Evolutionary conservation across 2,329 filamentous ascomycete genomes (phyloP).

Genomic region (Coniochaeta prunicola): DNA sequence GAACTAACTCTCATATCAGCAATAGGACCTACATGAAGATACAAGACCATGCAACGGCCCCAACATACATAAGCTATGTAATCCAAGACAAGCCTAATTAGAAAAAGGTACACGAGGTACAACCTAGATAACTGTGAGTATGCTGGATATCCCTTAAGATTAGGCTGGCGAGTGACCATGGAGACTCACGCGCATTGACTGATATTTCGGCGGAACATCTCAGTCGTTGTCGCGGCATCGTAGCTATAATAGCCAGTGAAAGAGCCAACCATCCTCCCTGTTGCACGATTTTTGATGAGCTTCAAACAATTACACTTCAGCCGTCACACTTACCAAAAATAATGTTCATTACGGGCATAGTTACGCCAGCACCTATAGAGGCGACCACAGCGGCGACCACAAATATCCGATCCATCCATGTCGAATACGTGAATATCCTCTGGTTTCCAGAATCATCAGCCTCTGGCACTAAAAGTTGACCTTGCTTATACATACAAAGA

Average conservation of each 20-base stretch:
- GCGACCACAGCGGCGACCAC: slow-evolving; percentile 38
- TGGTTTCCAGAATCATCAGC: slow-evolving; percentile 5
- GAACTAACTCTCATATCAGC: slow-evolving; percentile 22
- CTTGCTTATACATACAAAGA: slow-evolving; percentile 9
- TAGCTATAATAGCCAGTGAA: slow-evolving; percentile 22
- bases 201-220: slow-evolving; percentile 18
- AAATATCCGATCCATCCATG: slow-evolving; percentile 40
- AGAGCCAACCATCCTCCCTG: slow-evolving; percentile 21
- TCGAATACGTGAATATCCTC: slow-evolving; percentile 47
- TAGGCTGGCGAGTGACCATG: slow-evolving; percentile 2
- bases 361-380: slow-evolving; percentile 45
- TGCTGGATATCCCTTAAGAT: neutral
- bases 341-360: slow-evolving; percentile 53
- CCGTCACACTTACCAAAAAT: slow-evolving; percentile 42
- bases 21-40: neutral
- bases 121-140: slow-evolving; percentile 28
- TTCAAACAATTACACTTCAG: neutral
- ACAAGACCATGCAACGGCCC: neutral
- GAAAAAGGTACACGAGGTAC: slow-evolving; percentile 64
- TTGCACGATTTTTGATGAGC: neutral
- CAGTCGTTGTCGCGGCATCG: slow-evolving; percentile 15
- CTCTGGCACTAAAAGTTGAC: neutral
- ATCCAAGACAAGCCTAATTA: slow-evolving; percentile 54
- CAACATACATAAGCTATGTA: slow-evolving; percentile 34
- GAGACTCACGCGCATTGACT: slow-evolving; percentile 19